These are phyloP conservation scores for Blastobotrys capitulatus DNA, from an alignment of 1,139 yeast species.

Conservation along the genomic window DNA sequence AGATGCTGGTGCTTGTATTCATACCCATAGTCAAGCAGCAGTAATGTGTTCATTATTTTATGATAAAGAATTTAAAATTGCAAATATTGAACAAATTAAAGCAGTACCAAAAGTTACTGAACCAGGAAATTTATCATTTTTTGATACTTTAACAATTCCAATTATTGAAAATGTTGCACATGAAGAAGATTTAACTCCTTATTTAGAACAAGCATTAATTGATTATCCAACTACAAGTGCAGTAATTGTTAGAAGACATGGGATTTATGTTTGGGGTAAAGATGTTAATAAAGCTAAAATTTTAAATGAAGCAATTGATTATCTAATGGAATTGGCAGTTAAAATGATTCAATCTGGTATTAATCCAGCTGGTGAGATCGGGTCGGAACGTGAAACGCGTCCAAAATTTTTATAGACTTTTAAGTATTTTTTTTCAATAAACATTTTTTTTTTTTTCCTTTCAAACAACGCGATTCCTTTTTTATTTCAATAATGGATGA, in stretches of 20 bases:
- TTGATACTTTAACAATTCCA: slow-evolving; percentile 75
- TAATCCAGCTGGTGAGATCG: slow-evolving; percentile 26
- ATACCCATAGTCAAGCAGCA: slow-evolving; percentile 86
- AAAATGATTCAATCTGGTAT: slow-evolving; percentile 50
- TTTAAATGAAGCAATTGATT: slow-evolving; percentile 89
- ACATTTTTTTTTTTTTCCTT: not conserved
- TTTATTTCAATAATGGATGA: not conserved
- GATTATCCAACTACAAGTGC: slow-evolving; percentile 77
- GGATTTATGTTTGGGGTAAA: slow-evolving; percentile 94
- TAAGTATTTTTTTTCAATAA: not conserved
- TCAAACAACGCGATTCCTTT: not conserved
- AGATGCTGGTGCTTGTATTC: slow-evolving; percentile 89
- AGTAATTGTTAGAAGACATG: slow-evolving; percentile 86
- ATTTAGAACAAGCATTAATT: slow-evolving; percentile 56
- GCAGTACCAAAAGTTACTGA: slow-evolving; percentile 72
- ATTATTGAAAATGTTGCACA: slow-evolving; percentile 87
- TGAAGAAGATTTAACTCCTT: slow-evolving; percentile 72
- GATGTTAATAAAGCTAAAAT: slow-evolving; percentile 89
- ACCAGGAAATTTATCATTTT: slow-evolving; percentile 65
- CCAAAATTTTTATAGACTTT: not conserved
- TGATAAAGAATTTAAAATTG: slow-evolving; percentile 65
- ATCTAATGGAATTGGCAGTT: slow-evolving; percentile 75
- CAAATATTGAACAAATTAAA: slow-evolving; percentile 86
- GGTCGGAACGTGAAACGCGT: slow-evolving; percentile 17
- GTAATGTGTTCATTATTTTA: slow-evolving; percentile 73